These are phyloP conservation scores for Phylloporus sp. DNA, from an alignment of 768 basidiomycete genomes.

Conservation along the genomic window DNA sequence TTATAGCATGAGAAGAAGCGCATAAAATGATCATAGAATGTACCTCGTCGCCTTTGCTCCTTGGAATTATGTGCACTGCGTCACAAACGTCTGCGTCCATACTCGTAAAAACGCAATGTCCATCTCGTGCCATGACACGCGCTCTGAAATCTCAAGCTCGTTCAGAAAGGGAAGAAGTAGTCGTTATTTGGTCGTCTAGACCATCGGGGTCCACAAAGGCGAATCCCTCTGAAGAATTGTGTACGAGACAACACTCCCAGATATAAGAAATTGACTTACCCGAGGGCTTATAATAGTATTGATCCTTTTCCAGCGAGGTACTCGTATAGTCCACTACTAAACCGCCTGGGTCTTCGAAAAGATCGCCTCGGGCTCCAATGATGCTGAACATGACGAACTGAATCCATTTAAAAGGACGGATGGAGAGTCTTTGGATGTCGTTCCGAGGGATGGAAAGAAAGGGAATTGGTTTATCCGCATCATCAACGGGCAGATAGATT, in stretches of 20 bases:
- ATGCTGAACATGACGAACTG: not conserved
- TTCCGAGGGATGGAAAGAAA: not conserved
- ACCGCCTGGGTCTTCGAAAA: not conserved
- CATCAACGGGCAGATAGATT: not conserved
- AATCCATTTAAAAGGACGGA: not conserved
- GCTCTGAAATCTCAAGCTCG: not conserved
- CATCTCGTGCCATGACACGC: not conserved
- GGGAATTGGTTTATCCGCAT: not conserved
- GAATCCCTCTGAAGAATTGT: not conserved
- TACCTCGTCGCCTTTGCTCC: not conserved
- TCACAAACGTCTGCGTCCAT: rapidly evolving
- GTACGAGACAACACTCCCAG: not conserved
- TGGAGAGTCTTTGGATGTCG: not conserved
- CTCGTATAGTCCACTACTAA: not conserved
- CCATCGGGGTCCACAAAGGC: not conserved
- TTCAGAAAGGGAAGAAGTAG: too few species aligned
- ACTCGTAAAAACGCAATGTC: not conserved
- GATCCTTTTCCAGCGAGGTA: too few species aligned
- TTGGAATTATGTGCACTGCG: not conserved
- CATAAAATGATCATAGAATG: not conserved
- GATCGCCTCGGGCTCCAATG: not conserved
- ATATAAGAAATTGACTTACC: not conserved
- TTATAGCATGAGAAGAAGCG: not conserved
- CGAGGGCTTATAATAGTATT: not conserved
- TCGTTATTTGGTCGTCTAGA: not conserved